phyloP scores from a whole-genome alignment of 164 flowering plant genomes.

The Macadamia tetraphylla region DNA sequence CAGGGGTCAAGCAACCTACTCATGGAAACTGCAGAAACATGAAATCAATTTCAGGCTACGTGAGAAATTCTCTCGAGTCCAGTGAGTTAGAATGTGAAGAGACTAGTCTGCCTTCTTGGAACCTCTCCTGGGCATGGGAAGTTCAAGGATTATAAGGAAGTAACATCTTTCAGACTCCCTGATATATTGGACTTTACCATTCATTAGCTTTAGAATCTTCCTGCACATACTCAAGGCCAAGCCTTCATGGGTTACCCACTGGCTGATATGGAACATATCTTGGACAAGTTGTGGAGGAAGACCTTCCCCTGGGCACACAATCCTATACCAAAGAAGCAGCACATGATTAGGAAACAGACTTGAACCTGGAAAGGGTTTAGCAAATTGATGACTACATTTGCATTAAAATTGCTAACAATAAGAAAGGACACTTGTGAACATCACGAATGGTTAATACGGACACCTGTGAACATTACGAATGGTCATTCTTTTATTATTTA shows the following conservation, averaged over 20 bases:
- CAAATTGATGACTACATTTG: too few relatives aligned
- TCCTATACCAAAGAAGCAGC: conserved; percentile 28
- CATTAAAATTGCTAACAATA: too few relatives aligned
- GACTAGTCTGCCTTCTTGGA: conserved; percentile 22
- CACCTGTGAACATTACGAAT: too few relatives aligned
- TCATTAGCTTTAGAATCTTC: conserved; percentile 70
- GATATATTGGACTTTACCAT: conserved; percentile 80
- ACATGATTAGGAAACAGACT: neutral
- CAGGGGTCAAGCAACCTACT: too few relatives aligned
- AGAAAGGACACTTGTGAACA: too few relatives aligned
- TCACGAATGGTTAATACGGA: too few relatives aligned
- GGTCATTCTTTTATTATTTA: too few relatives aligned
- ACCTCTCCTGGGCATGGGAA: conserved; percentile 37
- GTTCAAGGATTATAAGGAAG: conserved; percentile 51
- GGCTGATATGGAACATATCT: conserved; percentile 72
- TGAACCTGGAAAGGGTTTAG: too few relatives aligned
- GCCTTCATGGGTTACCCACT: conserved; percentile 72
- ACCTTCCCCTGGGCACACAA: conserved; percentile 74
- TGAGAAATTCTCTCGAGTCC: neutral
- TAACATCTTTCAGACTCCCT: conserved; percentile 75
- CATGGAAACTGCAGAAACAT: too few relatives aligned
- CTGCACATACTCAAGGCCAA: conserved; percentile 74
- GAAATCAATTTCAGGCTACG: too few relatives aligned
- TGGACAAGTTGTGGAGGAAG: conserved; percentile 70
- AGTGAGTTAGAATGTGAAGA: neutral